phyloP scores from a whole-genome alignment of 2,329 filamentous ascomycete genomes.

The Xylariales sp. region DNA sequence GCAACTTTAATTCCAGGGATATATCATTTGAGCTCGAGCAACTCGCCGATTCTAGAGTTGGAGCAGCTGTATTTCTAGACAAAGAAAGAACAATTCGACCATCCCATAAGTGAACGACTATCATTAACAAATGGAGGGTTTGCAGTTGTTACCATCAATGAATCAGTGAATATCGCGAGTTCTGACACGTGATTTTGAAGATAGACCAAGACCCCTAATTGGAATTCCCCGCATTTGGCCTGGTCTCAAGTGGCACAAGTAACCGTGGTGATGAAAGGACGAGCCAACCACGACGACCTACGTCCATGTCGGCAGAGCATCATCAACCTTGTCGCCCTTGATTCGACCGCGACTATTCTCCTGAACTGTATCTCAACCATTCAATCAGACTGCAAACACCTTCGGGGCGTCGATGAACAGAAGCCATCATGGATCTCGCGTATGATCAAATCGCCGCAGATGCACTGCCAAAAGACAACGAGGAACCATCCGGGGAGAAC shows the following conservation, averaged over 20 bases:
- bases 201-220: too few relatives aligned
- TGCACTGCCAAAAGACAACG: constrained; percentile 56
- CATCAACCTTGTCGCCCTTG: constrained; percentile 2
- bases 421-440: constrained; percentile 77
- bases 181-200: too few relatives aligned
- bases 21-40: too few relatives aligned
- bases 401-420: neutral
- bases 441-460: constrained; percentile 97
- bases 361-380: neutral
- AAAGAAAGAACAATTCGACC: too few relatives aligned
- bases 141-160: too few relatives aligned
- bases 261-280: constrained; percentile 3
- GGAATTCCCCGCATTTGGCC: constrained; percentile 11
- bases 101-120: too few relatives aligned
- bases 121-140: too few relatives aligned
- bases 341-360: neutral
- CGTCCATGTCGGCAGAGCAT: neutral
- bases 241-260: constrained; percentile 5
- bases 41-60: too few relatives aligned
- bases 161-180: too few relatives aligned
- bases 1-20: too few relatives aligned
- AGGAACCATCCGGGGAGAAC: constrained; percentile 40
- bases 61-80: too few relatives aligned
- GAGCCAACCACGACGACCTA: constrained; percentile 6
- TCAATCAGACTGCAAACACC: neutral